Evolutionary conservation across 768 basidiomycete genomes (phyloP).

Genomic region (Naematelia aurantialba): DNA sequence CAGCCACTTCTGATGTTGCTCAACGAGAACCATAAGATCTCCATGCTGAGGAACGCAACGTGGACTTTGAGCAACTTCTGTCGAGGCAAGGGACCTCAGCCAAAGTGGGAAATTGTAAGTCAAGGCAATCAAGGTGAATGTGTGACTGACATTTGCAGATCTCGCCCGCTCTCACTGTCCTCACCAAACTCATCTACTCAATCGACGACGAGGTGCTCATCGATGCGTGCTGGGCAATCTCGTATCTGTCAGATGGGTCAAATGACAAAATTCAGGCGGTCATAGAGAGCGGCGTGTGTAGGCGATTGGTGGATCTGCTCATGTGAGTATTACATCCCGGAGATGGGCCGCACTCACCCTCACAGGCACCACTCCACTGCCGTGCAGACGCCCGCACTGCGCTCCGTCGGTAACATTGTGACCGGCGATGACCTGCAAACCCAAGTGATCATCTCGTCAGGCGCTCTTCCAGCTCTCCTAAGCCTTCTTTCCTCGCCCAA

Average conservation of each 20-base stretch:
- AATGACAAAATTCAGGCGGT: slow-evolving; percentile 99
- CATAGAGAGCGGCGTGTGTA: slow-evolving; percentile 95
- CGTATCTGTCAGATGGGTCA: slow-evolving; percentile 96
- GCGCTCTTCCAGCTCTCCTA: slow-evolving; percentile 89
- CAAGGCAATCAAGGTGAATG: background rate
- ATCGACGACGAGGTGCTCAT: slow-evolving; percentile 98
- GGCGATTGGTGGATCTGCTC: slow-evolving; percentile 92
- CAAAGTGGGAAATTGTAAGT: slow-evolving; percentile 91
- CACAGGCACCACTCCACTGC: slow-evolving; percentile 61
- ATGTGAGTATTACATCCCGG: slow-evolving; percentile 55
- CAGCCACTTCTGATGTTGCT: slow-evolving; percentile 77
- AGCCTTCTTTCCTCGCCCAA: slow-evolving; percentile 91
- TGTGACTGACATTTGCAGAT: slow-evolving; percentile 58
- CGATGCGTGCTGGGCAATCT: slow-evolving; percentile 99
- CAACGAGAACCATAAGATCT: slow-evolving; percentile 96
- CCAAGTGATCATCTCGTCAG: slow-evolving; percentile 97
- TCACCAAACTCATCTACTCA: slow-evolving; percentile 97
- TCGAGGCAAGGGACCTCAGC: slow-evolving; percentile 94
- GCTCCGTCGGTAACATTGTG: slow-evolving; percentile 98
- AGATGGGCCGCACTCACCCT: slow-evolving; percentile 6
- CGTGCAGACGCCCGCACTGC: slow-evolving; percentile 95
- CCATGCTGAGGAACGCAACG: slow-evolving; percentile 94
- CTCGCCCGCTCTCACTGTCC: slow-evolving; percentile 89
- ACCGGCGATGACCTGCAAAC: slow-evolving; percentile 99
- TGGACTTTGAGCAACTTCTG: slow-evolving; percentile 99